Evolutionary conservation across 176 grass and related monocot genomes (phyloP).

Genomic region (Carex parvula): DNA sequence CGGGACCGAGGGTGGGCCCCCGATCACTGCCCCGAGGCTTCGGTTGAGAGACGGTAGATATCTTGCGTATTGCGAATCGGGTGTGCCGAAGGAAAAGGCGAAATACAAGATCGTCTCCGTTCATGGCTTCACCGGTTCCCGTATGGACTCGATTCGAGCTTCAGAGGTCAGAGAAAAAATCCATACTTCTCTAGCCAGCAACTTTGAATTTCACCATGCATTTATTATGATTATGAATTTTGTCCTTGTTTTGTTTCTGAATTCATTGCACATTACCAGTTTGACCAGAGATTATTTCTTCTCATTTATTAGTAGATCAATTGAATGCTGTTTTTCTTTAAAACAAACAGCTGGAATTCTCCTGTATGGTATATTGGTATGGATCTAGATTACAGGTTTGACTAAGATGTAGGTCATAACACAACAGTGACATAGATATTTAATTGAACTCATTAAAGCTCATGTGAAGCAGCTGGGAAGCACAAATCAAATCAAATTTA

Average conservation of each 20-base stretch:
- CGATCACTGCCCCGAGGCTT: slow-evolving; percentile 54
- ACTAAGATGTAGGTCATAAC: not conserved
- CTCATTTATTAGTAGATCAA: not conserved
- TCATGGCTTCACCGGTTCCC: slow-evolving; percentile 59
- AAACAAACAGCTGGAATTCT: not conserved
- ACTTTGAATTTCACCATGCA: not conserved
- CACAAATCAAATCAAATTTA: not conserved
- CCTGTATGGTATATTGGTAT: not conserved
- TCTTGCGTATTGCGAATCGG: slow-evolving; percentile 65
- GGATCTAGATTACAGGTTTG: not conserved
- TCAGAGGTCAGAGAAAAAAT: slow-evolving; percentile 26
- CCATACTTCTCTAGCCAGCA: not conserved
- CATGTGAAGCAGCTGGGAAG: not conserved
- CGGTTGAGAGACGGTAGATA: slow-evolving; percentile 52
- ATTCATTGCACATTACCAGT: not conserved
- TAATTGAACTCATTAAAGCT: not conserved
- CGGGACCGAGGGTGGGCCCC: slow-evolving; percentile 58
- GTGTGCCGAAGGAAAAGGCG: slow-evolving; percentile 48
- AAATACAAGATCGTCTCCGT: slow-evolving; percentile 52
- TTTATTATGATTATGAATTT: too few relatives aligned
- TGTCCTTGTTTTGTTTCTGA: not conserved
- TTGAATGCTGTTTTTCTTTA: too few relatives aligned
- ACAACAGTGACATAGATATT: not conserved
- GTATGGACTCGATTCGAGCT: slow-evolving; percentile 39
- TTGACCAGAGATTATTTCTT: not conserved